Base-by-base conservation (phyloP, 179 eudicot species). In the Silene coronaria region DNA sequence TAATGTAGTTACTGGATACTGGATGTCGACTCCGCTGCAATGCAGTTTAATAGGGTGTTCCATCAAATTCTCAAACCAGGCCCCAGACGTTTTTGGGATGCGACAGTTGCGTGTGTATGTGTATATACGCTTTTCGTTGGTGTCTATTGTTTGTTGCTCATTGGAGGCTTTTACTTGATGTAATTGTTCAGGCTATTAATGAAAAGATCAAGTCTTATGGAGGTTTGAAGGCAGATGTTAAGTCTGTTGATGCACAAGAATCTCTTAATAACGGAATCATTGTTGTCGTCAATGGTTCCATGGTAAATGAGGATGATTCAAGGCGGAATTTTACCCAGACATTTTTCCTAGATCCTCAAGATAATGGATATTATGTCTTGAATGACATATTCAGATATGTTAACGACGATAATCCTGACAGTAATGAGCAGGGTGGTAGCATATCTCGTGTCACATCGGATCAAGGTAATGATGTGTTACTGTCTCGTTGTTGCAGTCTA, bases 321-420 rank as follows among this genome's bases (percentile, higher is more conserved):
- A 78, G 79, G 72, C 90, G 80, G 53, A 76, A 76, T 48, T 95
- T 95, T 68, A 79, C 90, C 34, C 99, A 95, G 69, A 75, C 90
- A 1, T 94, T 94, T 80, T 94, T 94, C 68, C 91, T 94, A 58
- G 98, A 97, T 30, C 97, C 98, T 69, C 98, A 94, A 86, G 94
- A 86, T 46, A 83, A 80, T 68, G 97, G 97, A 24, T 94, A 80
- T 80, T 94, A 83, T 81, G 97, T 94, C 70, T 81, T 92, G 80
- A 90, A 92, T 80, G 98, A 94, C 84, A 85, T 94, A 73, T 88
- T 94, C 66, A 86, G 93, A 45, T 94, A 85, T 71, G 71, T 90
- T 53, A 16, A 27, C 13, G 89, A 92, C 51, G 88, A 80, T 26
- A 82, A 70, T 48, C 32, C 55, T 36, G 72, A 64, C 36, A 77